A percentile compares a stretch with the other conserved stretches of the same genome.
These are phyloP conservation scores for Leucoagaricus sp. DNA, from an alignment of 1,284 basidiomycete genomes.

Conservation along the genomic window DNA sequence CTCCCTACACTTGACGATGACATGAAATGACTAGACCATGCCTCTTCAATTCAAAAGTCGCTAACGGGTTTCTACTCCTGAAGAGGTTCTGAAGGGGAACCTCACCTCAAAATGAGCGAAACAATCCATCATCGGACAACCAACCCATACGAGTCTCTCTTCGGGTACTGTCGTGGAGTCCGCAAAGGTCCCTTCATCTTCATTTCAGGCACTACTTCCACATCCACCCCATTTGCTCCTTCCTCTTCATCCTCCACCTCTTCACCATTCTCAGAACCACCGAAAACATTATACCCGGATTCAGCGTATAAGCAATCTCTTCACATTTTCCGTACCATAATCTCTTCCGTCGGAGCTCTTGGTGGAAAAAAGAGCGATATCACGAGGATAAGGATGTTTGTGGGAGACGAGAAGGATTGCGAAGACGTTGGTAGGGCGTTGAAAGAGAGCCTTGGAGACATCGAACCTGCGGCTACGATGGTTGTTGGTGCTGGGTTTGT, in stretches of 20 bases:
- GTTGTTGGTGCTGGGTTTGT: conserved; percentile 48
- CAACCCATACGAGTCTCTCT: conserved; percentile 50
- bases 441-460: conserved; percentile 44
- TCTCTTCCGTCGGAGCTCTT: conserved; percentile 39
- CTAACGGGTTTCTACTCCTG: too few relatives aligned
- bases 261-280: neutral
- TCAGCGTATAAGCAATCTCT: conserved; percentile 46
- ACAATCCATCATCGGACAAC: conserved; percentile 33
- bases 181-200: conserved; percentile 51
- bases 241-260: too few relatives aligned
- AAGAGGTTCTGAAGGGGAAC: too few relatives aligned
- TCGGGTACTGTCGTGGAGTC: conserved; percentile 51
- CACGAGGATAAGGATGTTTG: conserved; percentile 50
- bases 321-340: conserved; percentile 44
- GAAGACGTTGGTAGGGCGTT: conserved; percentile 45
- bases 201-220: conserved; percentile 53
- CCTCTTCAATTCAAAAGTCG: too few relatives aligned
- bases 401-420: conserved; percentile 39
- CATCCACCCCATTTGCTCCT: too few relatives aligned
- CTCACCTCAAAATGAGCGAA: too few relatives aligned
- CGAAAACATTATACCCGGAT: conserved; percentile 36
- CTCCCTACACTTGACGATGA: too few relatives aligned
- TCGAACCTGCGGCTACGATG: conserved; percentile 50
- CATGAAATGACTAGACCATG: too few relatives aligned
- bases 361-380: conserved; percentile 45